Evolutionary conservation across 1,139 yeast species (phyloP).

Genomic region (Ashbya aceris): DNA sequence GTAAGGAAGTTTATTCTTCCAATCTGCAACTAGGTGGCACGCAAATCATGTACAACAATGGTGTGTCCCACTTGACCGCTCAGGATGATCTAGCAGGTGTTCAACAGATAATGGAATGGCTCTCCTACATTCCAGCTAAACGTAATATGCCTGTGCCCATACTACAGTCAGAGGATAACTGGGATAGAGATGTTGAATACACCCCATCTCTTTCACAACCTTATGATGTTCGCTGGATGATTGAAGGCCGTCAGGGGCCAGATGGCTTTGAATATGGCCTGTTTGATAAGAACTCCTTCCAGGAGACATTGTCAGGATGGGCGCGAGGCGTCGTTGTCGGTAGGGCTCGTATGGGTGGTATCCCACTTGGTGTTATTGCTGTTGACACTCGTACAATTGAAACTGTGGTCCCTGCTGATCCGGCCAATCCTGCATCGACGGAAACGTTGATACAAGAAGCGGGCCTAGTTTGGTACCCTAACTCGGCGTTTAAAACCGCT

Average conservation of each 20-base stretch:
- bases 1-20: constrained; percentile 94
- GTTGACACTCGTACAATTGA: constrained; percentile 90
- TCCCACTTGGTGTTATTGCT: constrained; percentile 95
- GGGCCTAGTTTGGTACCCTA: constrained; percentile 99
- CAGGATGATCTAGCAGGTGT: constrained; percentile 95
- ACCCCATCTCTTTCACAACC: constrained; percentile 63
- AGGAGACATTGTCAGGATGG: constrained; percentile 97
- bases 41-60: constrained; percentile 95
- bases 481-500: constrained; percentile 96
- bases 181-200: constrained; percentile 91
- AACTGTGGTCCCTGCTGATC: constrained; percentile 90
- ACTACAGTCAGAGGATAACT: constrained; percentile 65
- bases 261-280: constrained; percentile 78
- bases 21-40: constrained; percentile 98
- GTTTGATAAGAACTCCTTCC: constrained; percentile 88
- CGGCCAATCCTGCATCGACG: constrained; percentile 92
- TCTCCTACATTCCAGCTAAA: constrained; percentile 90
- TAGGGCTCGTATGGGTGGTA: constrained; percentile 97
- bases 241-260: constrained; percentile 65
- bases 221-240: constrained; percentile 93
- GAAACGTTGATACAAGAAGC: constrained; percentile 88
- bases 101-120: constrained; percentile 88
- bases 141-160: constrained; percentile 90
- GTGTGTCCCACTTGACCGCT: constrained; percentile 96
- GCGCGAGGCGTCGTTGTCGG: constrained; percentile 98